These are phyloP conservation scores for Sporothrix sp. DNA, from an alignment of 2,329 filamentous ascomycete genomes.

Conservation along the genomic window DNA sequence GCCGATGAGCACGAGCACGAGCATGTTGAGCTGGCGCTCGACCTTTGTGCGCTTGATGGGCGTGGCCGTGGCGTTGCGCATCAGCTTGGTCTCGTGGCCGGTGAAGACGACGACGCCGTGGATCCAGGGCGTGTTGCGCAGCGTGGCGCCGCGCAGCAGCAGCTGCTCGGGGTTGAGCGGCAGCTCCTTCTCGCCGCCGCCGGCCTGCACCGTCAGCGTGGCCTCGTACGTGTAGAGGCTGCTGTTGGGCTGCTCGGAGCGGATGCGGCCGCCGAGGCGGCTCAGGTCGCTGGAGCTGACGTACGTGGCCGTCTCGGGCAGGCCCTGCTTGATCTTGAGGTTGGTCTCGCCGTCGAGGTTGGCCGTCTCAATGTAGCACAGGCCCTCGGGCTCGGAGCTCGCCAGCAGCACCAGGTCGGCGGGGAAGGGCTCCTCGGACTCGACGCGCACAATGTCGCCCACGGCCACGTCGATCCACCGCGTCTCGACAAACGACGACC, in stretches of 20 bases:
- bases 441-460: constrained; percentile 83
- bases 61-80: constrained; percentile 94
- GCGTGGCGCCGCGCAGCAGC: constrained; percentile 80
- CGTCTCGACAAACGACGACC: constrained; percentile 73
- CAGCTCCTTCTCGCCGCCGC: constrained; percentile 87
- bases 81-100: constrained; percentile 95
- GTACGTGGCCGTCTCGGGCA: constrained; percentile 81
- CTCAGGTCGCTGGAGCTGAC: constrained; percentile 82
- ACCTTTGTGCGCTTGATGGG: constrained; percentile 98
- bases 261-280: constrained; percentile 72
- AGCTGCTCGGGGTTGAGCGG: constrained; percentile 86
- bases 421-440: constrained; percentile 91
- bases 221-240: constrained; percentile 98
- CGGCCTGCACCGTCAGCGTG: constrained; percentile 80
- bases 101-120: constrained; percentile 95
- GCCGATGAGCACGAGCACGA: constrained; percentile 80
- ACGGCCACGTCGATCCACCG: constrained; percentile 93
- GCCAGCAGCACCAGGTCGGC: constrained; percentile 87
- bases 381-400: constrained; percentile 90
- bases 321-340: constrained; percentile 94
- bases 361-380: constrained; percentile 98
- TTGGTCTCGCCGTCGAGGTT: constrained; percentile 98
- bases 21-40: constrained; percentile 83
- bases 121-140: constrained; percentile 95
- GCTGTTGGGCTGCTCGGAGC: constrained; percentile 96